A percentile compares a stretch with the other conserved stretches of the same genome.
phyloP scores from a whole-genome alignment of 805 yeast genomes.

The Schizosaccharomyces lindneri region DNA sequence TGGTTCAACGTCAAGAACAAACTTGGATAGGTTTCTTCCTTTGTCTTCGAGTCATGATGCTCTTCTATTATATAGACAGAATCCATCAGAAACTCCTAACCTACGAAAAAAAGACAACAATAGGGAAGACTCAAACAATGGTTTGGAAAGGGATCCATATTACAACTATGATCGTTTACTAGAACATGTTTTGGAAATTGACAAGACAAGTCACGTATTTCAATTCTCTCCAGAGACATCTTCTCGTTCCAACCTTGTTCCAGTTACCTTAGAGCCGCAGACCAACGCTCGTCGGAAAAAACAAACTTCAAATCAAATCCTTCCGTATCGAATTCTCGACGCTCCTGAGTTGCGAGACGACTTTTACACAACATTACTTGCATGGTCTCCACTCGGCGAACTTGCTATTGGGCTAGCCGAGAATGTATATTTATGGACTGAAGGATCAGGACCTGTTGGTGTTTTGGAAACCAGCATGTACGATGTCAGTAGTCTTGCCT shows the following conservation, averaged over 20 bases:
- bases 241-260: too few relatives aligned
- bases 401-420: constrained; percentile 74
- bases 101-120: too few relatives aligned
- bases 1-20: not conserved
- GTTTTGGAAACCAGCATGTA: not conserved
- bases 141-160: not conserved
- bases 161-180: not conserved
- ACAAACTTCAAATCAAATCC: not conserved
- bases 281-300: not conserved
- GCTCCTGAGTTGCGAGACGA: constrained; percentile 91
- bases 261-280: too few relatives aligned
- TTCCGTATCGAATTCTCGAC: constrained; percentile 45
- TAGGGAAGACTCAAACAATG: too few relatives aligned
- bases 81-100: not conserved
- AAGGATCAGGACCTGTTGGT: not conserved
- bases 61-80: not conserved
- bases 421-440: constrained; percentile 61
- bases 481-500: constrained; percentile 12
- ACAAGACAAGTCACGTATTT: not conserved
- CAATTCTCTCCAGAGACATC: not conserved
- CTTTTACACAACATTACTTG: constrained; percentile 60
- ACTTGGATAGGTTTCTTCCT: not conserved
- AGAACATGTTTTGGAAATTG: not conserved
- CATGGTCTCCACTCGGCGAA: constrained; percentile 67
- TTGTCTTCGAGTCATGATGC: not conserved